A percentile compares a stretch with the other conserved stretches of the same genome.
phyloP scores from a whole-genome alignment of 2,329 filamentous ascomycete genomes.

The Fusarium chuoi region DNA sequence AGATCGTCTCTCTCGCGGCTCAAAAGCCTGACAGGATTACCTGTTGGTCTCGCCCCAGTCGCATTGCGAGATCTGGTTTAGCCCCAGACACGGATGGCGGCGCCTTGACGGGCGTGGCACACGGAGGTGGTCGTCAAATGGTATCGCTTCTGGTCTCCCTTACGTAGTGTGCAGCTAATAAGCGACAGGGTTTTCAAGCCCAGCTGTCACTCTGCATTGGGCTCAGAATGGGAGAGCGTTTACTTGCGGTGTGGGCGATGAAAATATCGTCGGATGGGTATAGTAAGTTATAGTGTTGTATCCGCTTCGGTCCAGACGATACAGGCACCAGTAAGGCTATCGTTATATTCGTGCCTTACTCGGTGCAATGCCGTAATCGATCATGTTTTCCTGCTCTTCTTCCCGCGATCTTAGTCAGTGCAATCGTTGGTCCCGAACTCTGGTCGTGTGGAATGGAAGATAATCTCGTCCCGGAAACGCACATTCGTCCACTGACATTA shows the following conservation, averaged over 20 bases:
- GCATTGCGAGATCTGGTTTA: neutral
- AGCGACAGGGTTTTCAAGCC: neutral
- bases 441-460: slow-evolving; percentile 18
- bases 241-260: slow-evolving; percentile 10
- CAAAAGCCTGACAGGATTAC: slow-evolving; percentile 6
- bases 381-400: neutral
- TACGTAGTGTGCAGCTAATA: slow-evolving; percentile 8
- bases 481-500: slow-evolving; percentile 17
- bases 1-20: neutral
- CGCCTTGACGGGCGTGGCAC: slow-evolving; percentile 22
- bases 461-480: slow-evolving; percentile 10
- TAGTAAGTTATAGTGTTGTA: neutral
- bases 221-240: too few relatives aligned
- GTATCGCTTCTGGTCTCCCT: slow-evolving; percentile 20
- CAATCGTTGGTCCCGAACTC: neutral
- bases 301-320: neutral
- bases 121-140: neutral
- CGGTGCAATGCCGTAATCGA: neutral
- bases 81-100: slow-evolving; percentile 12
- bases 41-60: slow-evolving; percentile 18
- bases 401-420: neutral
- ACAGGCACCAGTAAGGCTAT: neutral
- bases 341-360: neutral
- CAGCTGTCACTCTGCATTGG: slow-evolving; percentile 1
- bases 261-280: neutral